These are phyloP conservation scores for Sphaerulina vaccinii DNA, from an alignment of 2,329 filamentous ascomycete species.

Conservation along the genomic window DNA sequence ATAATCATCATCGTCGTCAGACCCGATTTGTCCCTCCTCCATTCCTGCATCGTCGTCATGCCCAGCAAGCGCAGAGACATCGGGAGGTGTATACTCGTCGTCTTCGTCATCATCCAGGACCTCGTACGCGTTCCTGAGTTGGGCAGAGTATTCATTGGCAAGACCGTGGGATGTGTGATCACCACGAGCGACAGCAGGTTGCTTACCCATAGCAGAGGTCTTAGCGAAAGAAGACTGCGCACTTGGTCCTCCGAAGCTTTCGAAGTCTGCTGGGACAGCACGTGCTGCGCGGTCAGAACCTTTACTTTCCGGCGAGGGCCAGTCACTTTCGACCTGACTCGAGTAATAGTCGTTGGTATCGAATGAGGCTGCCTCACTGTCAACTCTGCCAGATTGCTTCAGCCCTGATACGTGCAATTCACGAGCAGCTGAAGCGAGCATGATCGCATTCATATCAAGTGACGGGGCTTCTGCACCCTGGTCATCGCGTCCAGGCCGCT, in stretches of 20 bases:
- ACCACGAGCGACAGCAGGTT: constrained; percentile 19
- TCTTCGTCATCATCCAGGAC: constrained; percentile 32
- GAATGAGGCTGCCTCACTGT: constrained; percentile 64
- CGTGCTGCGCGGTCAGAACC: constrained; percentile 48
- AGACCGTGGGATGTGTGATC: constrained; percentile 17
- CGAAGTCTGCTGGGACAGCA: constrained; percentile 33
- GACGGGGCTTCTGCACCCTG: constrained; percentile 47
- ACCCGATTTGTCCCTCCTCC: constrained; percentile 20
- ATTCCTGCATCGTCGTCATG: constrained; percentile 22
- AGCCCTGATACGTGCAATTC: constrained; percentile 63
- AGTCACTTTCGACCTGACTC: constrained; percentile 76
- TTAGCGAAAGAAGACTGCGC: constrained; percentile 19
- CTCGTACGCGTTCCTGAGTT: constrained; percentile 17
- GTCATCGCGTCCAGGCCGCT: constrained; percentile 50
- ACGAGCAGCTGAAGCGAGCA: constrained; percentile 67
- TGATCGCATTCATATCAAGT: constrained; percentile 45
- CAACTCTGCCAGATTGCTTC: constrained; percentile 58
- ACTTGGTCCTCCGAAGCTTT: constrained; percentile 22
- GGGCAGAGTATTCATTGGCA: constrained; percentile 12
- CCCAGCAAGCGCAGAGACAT: constrained; percentile 29
- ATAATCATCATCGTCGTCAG: constrained; percentile 38
- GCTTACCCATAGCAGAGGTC: constrained; percentile 18
- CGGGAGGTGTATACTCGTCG: constrained; percentile 37
- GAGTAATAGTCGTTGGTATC: constrained; percentile 97
- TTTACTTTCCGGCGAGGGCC: constrained; percentile 54